phyloP scores from a whole-genome alignment of 1,139 yeast genomes.

The Suhomyces panamericanus region DNA sequence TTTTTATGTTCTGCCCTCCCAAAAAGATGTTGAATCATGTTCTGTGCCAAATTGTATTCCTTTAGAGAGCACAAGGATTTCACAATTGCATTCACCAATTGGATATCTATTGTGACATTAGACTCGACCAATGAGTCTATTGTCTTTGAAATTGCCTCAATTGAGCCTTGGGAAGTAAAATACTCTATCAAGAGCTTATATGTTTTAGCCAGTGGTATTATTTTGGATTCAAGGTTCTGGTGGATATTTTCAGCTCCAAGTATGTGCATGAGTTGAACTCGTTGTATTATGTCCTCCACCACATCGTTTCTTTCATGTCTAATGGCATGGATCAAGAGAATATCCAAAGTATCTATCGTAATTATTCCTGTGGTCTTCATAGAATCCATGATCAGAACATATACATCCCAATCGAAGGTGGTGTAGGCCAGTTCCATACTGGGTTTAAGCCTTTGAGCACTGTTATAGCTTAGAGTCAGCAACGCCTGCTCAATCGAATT shows the following conservation, averaged over 20 bases:
- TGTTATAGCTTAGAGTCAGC: neutral
- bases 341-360: conserved; percentile 21
- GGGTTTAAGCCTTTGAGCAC: neutral
- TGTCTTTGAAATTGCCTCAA: neutral
- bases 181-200: conserved; percentile 9
- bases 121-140: neutral
- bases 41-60: conserved; percentile 13
- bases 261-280: conserved; percentile 2
- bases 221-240: no score
- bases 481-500: conserved; percentile 12
- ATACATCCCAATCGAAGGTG: conserved; percentile 24
- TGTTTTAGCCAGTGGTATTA: conserved; percentile 4
- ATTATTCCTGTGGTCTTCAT: conserved; percentile 1
- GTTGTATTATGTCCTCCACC: conserved; percentile 14
- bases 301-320: conserved; percentile 22
- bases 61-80: conserved; percentile 13
- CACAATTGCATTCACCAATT: conserved; percentile 21
- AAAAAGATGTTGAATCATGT: conserved; percentile 2
- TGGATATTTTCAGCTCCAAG: neutral
- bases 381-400: conserved; percentile 16
- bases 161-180: neutral
- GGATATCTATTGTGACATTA: conserved; percentile 17
- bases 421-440: conserved; percentile 7
- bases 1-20: neutral
- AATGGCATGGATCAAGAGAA: conserved; percentile 29